Evolutionary conservation across 1,284 basidiomycete genomes (phyloP).

Genomic region (Moesziomyces sp.): DNA sequence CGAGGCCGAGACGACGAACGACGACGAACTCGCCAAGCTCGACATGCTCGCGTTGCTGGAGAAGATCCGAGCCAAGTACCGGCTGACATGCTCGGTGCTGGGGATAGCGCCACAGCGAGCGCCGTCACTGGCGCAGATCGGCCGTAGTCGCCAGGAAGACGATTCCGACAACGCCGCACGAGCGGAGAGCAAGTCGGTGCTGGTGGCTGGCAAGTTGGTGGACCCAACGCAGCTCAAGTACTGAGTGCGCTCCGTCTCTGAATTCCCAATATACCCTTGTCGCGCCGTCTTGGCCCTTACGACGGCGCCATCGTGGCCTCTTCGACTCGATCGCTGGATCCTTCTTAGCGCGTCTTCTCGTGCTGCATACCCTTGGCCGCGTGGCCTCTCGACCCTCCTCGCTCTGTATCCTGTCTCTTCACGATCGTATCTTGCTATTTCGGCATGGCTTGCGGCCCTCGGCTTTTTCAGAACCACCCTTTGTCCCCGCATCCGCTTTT

Average conservation of each 20-base stretch:
- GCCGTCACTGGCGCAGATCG: slow-evolving; percentile 9
- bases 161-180: slow-evolving; percentile 1
- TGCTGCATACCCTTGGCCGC: too few species aligned
- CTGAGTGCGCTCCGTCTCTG: slow-evolving; percentile 1
- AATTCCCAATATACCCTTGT: not conserved
- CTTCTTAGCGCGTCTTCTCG: too few species aligned
- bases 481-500: too few species aligned
- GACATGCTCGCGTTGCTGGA: slow-evolving; percentile 81
- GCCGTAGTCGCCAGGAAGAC: not conserved
- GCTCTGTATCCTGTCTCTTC: too few species aligned
- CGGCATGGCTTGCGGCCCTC: too few species aligned
- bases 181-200: slow-evolving; percentile 25
- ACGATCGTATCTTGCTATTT: too few species aligned
- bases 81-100: slow-evolving; percentile 83
- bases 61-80: slow-evolving; percentile 88
- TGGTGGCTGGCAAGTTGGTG: slow-evolving; percentile 47
- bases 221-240: slow-evolving; percentile 49
- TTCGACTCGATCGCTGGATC: not conserved
- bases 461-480: too few species aligned
- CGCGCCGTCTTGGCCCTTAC: not conserved
- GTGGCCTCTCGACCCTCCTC: too few species aligned
- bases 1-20: slow-evolving; percentile 13
- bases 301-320: too few species aligned
- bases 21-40: slow-evolving; percentile 67
- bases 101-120: slow-evolving; percentile 74